Percentiles rank a stretch among this genome's conserved stretches.
These are phyloP conservation scores for Nissolia schottii DNA, from an alignment of 306 rosid genomes.

Conservation along the genomic window DNA sequence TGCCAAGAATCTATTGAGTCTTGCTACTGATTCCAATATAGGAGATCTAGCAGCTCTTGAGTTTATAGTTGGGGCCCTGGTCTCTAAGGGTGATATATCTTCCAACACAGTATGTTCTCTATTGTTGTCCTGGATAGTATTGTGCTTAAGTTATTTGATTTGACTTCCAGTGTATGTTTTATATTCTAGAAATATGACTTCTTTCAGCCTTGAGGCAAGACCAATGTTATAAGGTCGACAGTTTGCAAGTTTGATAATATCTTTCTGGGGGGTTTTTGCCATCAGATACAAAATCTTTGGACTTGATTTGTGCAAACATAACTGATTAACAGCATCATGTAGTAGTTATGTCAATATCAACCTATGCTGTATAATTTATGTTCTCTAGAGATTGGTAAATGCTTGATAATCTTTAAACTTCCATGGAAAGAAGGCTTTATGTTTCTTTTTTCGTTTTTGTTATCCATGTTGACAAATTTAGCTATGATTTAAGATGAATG, in stretches of 20 bases:
- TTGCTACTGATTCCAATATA: conserved; percentile 77
- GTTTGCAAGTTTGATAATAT: not conserved
- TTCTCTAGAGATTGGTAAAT: not conserved
- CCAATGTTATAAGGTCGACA: not conserved
- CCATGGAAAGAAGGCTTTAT: not conserved
- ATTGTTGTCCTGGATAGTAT: not conserved
- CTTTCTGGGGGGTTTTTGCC: not conserved
- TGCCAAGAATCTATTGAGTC: conserved; percentile 70
- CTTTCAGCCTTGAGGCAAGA: not conserved
- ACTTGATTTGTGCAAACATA: not conserved
- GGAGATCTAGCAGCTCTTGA: conserved; percentile 97
- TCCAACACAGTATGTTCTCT: conserved; percentile 64
- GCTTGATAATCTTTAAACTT: not conserved
- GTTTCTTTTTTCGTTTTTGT: not conserved
- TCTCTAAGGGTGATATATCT: conserved; percentile 86
- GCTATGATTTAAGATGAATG: not conserved
- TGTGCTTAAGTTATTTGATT: conserved; percentile 14
- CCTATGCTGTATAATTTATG: not conserved
- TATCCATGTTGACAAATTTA: not conserved
- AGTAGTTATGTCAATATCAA: not conserved
- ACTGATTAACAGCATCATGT: not conserved
- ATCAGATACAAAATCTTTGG: not conserved
- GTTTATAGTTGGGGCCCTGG: conserved; percentile 73
- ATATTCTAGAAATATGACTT: not conserved
- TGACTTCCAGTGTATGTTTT: not conserved